Conservation (phyloP, 2,329 filamentous ascomycete genomes). For the Hypoxylon sp. region DNA sequence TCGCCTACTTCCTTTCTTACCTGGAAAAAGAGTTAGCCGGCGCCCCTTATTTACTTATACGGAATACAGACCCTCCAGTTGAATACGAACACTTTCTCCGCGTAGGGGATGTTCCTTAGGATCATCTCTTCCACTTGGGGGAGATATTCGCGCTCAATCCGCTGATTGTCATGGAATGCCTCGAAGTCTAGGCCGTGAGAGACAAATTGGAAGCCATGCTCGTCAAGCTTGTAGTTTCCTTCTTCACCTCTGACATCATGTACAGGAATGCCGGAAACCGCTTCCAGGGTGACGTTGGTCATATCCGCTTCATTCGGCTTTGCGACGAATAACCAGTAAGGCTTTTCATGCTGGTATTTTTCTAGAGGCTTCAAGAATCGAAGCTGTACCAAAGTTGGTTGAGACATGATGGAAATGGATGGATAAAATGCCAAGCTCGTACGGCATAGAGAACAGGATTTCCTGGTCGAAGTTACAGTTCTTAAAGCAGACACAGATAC, state of each 20-base stretch:
- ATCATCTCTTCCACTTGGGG: background rate
- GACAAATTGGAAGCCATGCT: background rate
- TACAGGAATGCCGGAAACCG: background rate
- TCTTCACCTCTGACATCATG: conserved; percentile 3
- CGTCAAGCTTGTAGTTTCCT: background rate
- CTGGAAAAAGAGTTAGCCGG: background rate
- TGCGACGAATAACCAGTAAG: background rate
- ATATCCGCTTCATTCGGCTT: background rate
- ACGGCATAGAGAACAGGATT: background rate
- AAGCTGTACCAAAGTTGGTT: background rate
- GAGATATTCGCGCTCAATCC: background rate
- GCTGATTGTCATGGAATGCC: background rate
- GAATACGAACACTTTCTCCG: background rate
- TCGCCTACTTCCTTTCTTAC: background rate
- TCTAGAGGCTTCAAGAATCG: conserved; percentile 1
- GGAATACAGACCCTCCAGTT: background rate
- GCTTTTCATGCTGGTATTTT: background rate
- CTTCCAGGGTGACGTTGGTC: background rate
- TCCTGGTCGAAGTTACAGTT: background rate
- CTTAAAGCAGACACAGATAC: background rate
- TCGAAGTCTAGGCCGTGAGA: background rate
- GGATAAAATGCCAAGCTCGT: background rate
- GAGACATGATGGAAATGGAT: background rate
- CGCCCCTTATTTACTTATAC: background rate
- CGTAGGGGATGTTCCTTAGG: background rate